Percentiles rank a stretch among this genome's conserved stretches.
Conservation (phyloP, 352 stramenopile genomes). For the Phytophthora quininea region DNA sequence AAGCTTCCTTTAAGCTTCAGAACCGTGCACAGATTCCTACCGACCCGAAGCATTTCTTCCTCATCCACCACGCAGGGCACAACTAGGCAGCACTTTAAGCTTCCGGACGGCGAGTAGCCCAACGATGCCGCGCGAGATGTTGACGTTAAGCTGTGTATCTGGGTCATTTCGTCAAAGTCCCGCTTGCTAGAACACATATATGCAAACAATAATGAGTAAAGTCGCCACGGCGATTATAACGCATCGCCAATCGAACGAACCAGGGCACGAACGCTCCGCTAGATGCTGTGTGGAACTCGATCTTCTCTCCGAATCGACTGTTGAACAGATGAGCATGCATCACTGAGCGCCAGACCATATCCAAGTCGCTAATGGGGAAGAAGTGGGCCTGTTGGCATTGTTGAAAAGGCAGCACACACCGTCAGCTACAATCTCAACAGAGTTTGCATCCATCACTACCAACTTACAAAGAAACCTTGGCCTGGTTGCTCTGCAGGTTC, state of each 20-base stretch:
- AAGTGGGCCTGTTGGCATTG: constrained; percentile 47
- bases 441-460: background rate
- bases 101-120: constrained; percentile 41
- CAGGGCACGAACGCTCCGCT: constrained; percentile 46
- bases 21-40: constrained; percentile 68
- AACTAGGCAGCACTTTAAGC: constrained; percentile 73
- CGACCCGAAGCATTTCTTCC: constrained; percentile 77
- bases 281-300: constrained; percentile 69
- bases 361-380: constrained; percentile 57
- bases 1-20: constrained; percentile 69
- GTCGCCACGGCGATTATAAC: too few relatives aligned
- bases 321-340: constrained; percentile 74
- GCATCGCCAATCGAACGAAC: background rate
- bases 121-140: constrained; percentile 42
- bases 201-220: background rate
- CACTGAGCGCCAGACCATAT: constrained; percentile 67
- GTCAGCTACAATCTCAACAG: background rate
- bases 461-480: constrained; percentile 48
- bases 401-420: background rate
- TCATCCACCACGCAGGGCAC: constrained; percentile 58
- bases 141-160: constrained; percentile 59
- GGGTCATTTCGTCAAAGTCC: constrained; percentile 83
- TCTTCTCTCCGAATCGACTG: constrained; percentile 56
- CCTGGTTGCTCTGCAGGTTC: background rate
- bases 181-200: constrained; percentile 50